These are phyloP conservation scores for Jatropha podagrica DNA, from an alignment of 441 rosid genomes.

Conservation along the genomic window DNA sequence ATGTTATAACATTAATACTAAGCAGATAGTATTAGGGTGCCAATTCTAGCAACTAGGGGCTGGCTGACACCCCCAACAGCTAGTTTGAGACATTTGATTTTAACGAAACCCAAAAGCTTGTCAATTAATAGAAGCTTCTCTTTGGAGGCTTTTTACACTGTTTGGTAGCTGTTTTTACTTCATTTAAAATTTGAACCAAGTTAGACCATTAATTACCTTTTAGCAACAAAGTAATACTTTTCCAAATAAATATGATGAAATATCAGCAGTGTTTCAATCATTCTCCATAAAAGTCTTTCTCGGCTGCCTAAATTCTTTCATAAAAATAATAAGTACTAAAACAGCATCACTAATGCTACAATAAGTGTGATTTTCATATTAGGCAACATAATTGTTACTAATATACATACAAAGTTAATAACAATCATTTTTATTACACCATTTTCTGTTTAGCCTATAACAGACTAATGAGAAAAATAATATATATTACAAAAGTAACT, in stretches of 20 bases:
- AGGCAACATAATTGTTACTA: background rate
- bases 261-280: no score
- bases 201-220: background rate
- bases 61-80: background rate
- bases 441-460: background rate
- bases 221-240: no score
- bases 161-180: background rate
- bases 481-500: no score
- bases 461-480: background rate
- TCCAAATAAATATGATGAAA: background rate
- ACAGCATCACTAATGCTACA: background rate
- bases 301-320: no score
- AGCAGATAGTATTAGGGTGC: background rate
- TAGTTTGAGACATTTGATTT: background rate
- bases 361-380: background rate
- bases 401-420: background rate
- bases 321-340: no score
- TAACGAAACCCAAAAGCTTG: no score
- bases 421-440: no score
- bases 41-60: background rate
- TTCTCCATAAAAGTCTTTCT: no score
- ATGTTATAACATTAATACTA: background rate
- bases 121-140: background rate
- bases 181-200: background rate
- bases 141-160: background rate